These are phyloP conservation scores for Russula sp. DNA, from an alignment of 768 basidiomycete species.

Conservation along the genomic window DNA sequence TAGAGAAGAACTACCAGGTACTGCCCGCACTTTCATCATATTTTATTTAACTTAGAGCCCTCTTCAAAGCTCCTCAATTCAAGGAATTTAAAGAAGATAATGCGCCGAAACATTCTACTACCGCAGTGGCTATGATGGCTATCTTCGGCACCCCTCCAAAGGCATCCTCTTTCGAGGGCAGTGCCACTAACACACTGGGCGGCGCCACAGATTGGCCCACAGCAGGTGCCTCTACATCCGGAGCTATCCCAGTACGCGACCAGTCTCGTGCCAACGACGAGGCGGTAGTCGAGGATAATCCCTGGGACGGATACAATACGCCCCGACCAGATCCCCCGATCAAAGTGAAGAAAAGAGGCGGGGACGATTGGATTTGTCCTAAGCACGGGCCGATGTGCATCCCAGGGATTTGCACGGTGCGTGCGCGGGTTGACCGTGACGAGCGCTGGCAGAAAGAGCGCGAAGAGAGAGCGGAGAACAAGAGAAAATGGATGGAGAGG, in stretches of 20 bases:
- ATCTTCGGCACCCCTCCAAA: background rate
- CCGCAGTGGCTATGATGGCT: background rate
- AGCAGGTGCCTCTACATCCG: background rate
- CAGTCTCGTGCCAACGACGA: background rate
- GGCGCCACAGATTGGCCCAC: too few species aligned
- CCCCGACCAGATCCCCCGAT: background rate
- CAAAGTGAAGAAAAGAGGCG: background rate
- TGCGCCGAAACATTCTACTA: background rate
- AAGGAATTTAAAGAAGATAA: slow-evolving; percentile 1
- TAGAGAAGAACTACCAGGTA: slow-evolving; percentile 37
- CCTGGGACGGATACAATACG: slow-evolving; percentile 13
- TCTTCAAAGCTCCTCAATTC: background rate
- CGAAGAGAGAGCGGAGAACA: slow-evolving; percentile 7
- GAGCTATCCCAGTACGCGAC: background rate
- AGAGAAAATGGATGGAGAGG: background rate
- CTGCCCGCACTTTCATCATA: background rate
- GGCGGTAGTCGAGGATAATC: background rate
- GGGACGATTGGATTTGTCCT: slow-evolving; percentile 11
- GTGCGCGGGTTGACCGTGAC: background rate
- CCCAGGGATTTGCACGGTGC: slow-evolving; percentile 20
- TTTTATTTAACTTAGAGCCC: too few species aligned
- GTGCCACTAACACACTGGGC: background rate
- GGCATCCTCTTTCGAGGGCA: background rate
- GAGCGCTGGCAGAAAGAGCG: background rate
- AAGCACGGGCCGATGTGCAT: slow-evolving; percentile 23